Evolutionary conservation across 371 early-diverging fungal genomes (phyloP).

Genomic region (Mucor ambiguus): DNA sequence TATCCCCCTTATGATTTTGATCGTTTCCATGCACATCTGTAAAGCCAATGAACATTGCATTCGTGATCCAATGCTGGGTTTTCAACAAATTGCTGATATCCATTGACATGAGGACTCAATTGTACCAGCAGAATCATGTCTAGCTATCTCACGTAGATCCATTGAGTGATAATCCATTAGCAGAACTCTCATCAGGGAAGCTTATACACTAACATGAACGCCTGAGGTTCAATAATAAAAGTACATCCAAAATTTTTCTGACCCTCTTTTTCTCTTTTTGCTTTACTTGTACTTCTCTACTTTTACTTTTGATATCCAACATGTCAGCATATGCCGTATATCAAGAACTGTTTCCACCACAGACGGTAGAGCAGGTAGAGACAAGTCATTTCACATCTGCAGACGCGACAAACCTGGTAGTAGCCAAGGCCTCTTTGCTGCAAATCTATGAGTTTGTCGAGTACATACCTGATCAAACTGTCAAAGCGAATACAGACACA

Average conservation of each 20-base stretch:
- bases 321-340: conserved; percentile 72
- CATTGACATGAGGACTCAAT: not conserved
- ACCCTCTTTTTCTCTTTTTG: not conserved
- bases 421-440: conserved; percentile 76
- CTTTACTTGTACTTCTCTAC: not conserved
- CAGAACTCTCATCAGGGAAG: no score
- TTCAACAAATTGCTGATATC: not conserved
- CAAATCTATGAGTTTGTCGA: conserved; percentile 82
- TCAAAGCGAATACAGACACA: conserved; percentile 11
- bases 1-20: not conserved
- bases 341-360: conserved; percentile 81
- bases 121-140: not conserved
- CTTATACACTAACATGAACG: not conserved
- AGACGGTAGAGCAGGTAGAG: conserved; percentile 77
- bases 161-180: no score
- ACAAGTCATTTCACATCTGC: conserved; percentile 76
- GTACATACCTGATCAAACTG: conserved; percentile 46
- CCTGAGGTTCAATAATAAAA: not conserved
- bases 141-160: no score
- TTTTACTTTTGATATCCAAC: not conserved
- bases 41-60: not conserved
- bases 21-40: not conserved
- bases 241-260: not conserved
- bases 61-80: not conserved
- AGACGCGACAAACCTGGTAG: conserved; percentile 72